Base-by-base conservation (phyloP, 192 early-diverging fungal species). In the Podila epigama region DNA sequence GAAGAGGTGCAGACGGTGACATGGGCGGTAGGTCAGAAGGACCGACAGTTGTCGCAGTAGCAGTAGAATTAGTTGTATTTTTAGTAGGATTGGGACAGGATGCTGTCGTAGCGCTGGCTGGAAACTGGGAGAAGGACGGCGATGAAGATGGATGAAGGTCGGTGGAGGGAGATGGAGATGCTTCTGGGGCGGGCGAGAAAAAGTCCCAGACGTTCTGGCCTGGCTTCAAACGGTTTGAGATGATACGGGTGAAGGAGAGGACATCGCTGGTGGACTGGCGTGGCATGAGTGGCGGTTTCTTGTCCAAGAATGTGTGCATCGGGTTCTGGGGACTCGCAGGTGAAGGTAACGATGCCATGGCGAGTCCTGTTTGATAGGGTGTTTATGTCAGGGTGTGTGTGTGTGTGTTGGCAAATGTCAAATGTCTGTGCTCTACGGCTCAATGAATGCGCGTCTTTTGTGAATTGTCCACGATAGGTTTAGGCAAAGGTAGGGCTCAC, bases 201-300 rank as follows among this genome's bases (percentile, higher is more conserved):
- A 64, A 77, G 3, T 77, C 73, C 73, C 73, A 77, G 34, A 77
- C 66, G 31, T 58, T 68, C 37, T 77, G 66, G 11, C 66, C 66
- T 2, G 73, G 73, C 9, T 51, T 31, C 5, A 77, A 54, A n/a
- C 73, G 52, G 37, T 77, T 48, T 20, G 65, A 54, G 28, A 77
- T 77, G 66, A 77, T 77, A 34, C 60, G 73, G 5, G 73, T 77
- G 61, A 77, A 77, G 22, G 73, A 77, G 32, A 77, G 66, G 48
- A 77, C 56, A 60, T 77, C 73, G 50, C 42, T 68, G 18, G 73
- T 77, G 15, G 73, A 77, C 50, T 77, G 73, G 9, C 73, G 65
- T 12, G 73, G 73, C 15, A 77, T 28, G 36, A 77, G 40, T 1
- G 66, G 72, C 1, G 65, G 66, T 12, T 64, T 77, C 48, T 77